phyloP scores from a whole-genome alignment of 495 filamentous ascomycete species.

The Penicillium daleae region DNA sequence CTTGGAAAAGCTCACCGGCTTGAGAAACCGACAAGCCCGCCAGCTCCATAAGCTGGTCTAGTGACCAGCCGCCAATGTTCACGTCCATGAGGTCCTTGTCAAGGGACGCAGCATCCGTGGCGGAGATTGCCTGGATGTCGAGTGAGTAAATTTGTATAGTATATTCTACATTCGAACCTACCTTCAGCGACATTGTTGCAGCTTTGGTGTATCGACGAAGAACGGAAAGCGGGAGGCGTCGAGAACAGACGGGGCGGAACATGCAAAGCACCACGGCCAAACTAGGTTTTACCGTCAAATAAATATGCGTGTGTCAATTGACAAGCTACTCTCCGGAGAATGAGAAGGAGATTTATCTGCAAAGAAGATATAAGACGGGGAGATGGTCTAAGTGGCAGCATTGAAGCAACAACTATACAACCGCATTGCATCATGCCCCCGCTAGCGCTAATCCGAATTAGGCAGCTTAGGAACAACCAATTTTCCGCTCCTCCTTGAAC shows the following conservation, averaged over 20 bases:
- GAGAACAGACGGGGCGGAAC: constrained; percentile 25
- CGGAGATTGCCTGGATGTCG: constrained; percentile 70
- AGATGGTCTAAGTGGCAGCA: neutral
- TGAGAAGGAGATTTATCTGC: no score
- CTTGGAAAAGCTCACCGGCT: constrained; percentile 59
- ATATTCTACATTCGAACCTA: constrained; percentile 14
- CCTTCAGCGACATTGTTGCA: constrained; percentile 48
- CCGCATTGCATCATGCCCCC: constrained; percentile 33
- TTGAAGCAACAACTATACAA: constrained; percentile 11
- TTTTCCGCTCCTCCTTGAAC: constrained; percentile 34
- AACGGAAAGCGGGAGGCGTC: constrained; percentile 16
- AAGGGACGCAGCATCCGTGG: constrained; percentile 83
- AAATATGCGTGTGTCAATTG: neutral
- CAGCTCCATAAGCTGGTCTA: constrained; percentile 97
- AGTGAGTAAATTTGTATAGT: neutral
- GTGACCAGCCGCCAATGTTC: constrained; percentile 77
- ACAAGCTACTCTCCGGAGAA: neutral
- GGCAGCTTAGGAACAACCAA: constrained; percentile 29
- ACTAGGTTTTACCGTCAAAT: neutral
- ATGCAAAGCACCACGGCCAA: constrained; percentile 25
- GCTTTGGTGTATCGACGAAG: constrained; percentile 36
- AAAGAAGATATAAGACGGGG: constrained; percentile 3
- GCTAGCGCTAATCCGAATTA: constrained; percentile 34
- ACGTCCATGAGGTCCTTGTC: constrained; percentile 90
- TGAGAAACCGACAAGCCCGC: constrained; percentile 93